Evolutionary conservation across 495 filamentous ascomycete species (phyloP).

Genomic region (Bryoglossum gracile): DNA sequence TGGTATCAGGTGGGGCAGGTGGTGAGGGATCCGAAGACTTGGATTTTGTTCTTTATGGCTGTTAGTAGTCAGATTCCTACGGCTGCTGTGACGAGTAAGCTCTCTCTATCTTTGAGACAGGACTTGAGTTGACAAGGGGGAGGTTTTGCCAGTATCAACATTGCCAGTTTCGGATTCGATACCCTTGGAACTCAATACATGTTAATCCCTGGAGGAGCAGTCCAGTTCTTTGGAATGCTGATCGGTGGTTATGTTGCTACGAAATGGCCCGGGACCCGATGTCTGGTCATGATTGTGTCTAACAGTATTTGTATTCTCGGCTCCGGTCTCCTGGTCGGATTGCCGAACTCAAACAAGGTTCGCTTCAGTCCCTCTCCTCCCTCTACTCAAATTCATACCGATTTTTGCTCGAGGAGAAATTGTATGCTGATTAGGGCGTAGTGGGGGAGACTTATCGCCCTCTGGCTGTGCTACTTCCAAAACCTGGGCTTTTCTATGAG

Average conservation of each 20-base stretch:
- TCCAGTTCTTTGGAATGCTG: constrained; percentile 49
- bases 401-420: too few relatives aligned
- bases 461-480: constrained; percentile 17
- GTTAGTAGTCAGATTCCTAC: background rate
- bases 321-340: background rate
- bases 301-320: constrained; percentile 5
- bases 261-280: constrained; percentile 2
- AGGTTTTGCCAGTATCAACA: constrained; percentile 9
- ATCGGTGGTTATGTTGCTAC: constrained; percentile 47
- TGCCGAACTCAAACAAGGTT: constrained; percentile 9
- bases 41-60: constrained; percentile 38
- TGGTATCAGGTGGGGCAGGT: constrained; percentile 38
- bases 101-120: too few relatives aligned
- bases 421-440: constrained; percentile 5
- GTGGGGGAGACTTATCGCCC: constrained; percentile 27
- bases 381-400: too few relatives aligned
- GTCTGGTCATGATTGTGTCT: constrained; percentile 1
- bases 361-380: too few relatives aligned
- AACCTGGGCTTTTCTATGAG: constrained; percentile 38
- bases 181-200: constrained; percentile 3
- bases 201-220: constrained; percentile 17
- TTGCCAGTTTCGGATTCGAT: constrained; percentile 8
- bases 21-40: constrained; percentile 52
- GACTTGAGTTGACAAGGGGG: too few relatives aligned
- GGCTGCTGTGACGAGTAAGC: constrained; percentile 10